Base-by-base conservation (phyloP, 257 asterid genomes). In the Galeopsis tetrahit region DNA sequence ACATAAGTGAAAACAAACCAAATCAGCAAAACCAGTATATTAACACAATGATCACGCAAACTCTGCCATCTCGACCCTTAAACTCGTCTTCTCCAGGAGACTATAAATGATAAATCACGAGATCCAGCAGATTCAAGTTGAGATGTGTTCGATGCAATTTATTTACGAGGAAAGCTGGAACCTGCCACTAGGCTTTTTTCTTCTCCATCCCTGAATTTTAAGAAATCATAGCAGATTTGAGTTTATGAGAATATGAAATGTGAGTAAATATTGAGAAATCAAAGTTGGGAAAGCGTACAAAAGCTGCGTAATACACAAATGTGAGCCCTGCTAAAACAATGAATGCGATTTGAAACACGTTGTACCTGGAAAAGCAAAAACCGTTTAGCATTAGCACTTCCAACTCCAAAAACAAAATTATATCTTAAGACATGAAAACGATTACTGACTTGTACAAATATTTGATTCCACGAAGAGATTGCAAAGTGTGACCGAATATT, bases 381-480 rank as follows among this genome's bases (percentile, higher is more conserved):
- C 42, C 46, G 39, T 42, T 63, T 38, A 73, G 63, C n/a, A 56
- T 31, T 42, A 13, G 31, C 34, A 68, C 15, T 39, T 63, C 36
- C 44, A n/a, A 6, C 58, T 62, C 58, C 5, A 58, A 58, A 58
- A 3, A 60, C 6, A 61, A 5, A 15, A 7, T 63, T 65, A 3
- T 39, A 58, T 36, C 21, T 15, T 64, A 74, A 56, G 10, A 28
- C 2, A 53, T 15, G 11, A 21, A 28, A 52, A 64, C 33, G 72
- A 11, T 11, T 66, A 80, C 99, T 78, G 64, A 95, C 99, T 95
- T 92, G 96, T 95, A 95, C 70, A 95, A 76, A 79, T 95, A 95
- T 83, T 92, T 95, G 65, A 95, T 92, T 72, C 99, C 99, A 40
- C 98, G 92, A 76, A 95, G 99, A 58, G 99, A 95, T 72, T 95